Evolutionary conservation across 169 alveolate genomes (phyloP).

Genomic region (Eimeria nieschulzi): DNA sequence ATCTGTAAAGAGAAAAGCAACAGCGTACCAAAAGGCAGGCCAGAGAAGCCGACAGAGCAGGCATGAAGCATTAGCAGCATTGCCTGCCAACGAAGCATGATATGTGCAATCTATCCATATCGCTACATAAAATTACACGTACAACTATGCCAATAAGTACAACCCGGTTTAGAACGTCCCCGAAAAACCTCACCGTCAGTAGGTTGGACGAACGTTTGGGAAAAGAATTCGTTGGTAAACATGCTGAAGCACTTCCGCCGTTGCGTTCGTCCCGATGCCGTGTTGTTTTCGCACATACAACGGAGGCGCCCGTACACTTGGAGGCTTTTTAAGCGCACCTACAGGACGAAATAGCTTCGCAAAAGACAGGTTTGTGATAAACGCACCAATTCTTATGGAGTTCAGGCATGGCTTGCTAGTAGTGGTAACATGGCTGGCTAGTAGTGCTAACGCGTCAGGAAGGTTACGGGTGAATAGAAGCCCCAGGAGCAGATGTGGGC

Average conservation of each 20-base stretch:
- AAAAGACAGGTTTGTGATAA: not conserved
- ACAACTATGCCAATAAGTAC: no score
- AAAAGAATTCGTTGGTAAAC: not conserved
- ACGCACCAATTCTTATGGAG: no score
- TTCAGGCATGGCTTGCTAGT: not conserved
- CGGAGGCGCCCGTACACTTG: conserved; percentile 73
- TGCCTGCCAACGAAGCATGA: not conserved
- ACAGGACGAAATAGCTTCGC: not conserved
- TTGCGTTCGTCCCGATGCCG: not conserved
- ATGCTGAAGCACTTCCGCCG: not conserved
- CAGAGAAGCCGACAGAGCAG: not conserved
- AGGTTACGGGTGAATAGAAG: not conserved
- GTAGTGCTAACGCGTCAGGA: not conserved
- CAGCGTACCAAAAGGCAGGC: not conserved
- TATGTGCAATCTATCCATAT: not conserved
- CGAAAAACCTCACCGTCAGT: not conserved
- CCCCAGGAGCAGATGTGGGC: not conserved
- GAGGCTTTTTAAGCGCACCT: conserved; percentile 69
- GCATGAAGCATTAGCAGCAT: not conserved
- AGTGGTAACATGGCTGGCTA: not conserved
- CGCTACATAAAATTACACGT: not conserved
- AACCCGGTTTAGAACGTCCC: no score
- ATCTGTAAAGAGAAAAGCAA: not conserved
- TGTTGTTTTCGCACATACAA: conserved; percentile 11
- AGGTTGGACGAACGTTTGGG: not conserved